Evolutionary conservation across 352 stramenopile species (phyloP), one percentile per base, ranked within the genome.

Genomic region (Globisporangium takayamanum): DNA sequence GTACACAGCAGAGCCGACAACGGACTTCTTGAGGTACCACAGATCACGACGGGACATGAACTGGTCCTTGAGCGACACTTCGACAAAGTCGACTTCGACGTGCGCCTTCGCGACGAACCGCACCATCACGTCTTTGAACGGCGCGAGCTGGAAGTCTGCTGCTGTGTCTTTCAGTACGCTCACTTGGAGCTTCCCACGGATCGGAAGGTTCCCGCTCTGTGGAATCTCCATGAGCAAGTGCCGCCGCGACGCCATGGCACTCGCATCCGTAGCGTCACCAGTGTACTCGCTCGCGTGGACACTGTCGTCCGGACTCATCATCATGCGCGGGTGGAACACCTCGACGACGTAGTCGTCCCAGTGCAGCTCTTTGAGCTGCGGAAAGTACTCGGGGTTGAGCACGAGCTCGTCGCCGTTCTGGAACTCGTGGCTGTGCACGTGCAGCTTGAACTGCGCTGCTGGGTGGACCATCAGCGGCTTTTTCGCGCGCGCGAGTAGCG

Each of bases 31-130:
- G 3, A 94, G 33, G 61, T 92, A 94, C 80, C 88, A 97, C 45
- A 97, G 74, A 62, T 97, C 89, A 36, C 81, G 84, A n/a, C 91
- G 87, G 22, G 89, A 96, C 61, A 97, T 76, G 68, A 97, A 98
- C 67, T 97, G 85, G 69, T 95, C 86, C 56, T 96, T 96, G 46
- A 97, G 73, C 30, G 84, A 90, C 33, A 96, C 74, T 67, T 97
- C 89, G 39, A 97, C 85, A 58, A 96, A 96, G 52, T 96, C 83
- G 53, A 95, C 69, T 37, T 80, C 72, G 25, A 93, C 88, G 28
- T 81, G 69, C 20, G 72, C 67, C 68, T 92, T 92, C 39, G 84
- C 71, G 20, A 96, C 62, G 54, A 92, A 92, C 30, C 84, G 80
- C 57, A 94, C 75, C 47, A 84, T 88, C 53, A 92, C 84, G 57